Base-by-base conservation (phyloP, 306 rosid species). In the Morella rubra region DNA sequence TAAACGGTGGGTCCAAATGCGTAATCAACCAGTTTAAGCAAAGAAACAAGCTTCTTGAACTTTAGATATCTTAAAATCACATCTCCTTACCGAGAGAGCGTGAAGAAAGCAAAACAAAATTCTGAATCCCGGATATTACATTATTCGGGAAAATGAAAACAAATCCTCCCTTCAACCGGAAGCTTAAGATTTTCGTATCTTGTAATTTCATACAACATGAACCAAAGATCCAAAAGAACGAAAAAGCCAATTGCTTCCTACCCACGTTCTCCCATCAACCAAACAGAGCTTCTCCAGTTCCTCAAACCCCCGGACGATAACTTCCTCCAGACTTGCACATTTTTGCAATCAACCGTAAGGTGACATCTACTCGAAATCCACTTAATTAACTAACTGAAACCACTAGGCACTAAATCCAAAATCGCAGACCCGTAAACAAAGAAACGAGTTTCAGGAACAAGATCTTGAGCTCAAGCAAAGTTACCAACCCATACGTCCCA, bases 401-500 rank as follows among this genome's bases (percentile, higher is more conserved):
- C 60, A 52, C 67, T n/a, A n/a, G n/a, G n/a, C n/a, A n/a, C n/a
- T 13, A 79, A 79, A 67, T 78, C 16, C 56, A 73, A 24, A 60
- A 44, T 41, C 54, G 58, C n/a, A 37, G 44, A 45, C 73, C 67
- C 72, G 7, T 59, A 24, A 42, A 72, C 52, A 71, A 69, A 73
- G 32, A 69, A 68, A 37, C 56, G 55, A 77, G n/a, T 47, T 44
- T 44, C 53, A 11, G 46, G n/a, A 12, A 42, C 71, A 76, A 79
- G 77, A 44, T 84, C 69, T 76, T 55, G 62, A 76, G 49, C 72
- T 74, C 71, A 81, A 55, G 24, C 66, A 32, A 62, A 50, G 18
- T 41, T 18, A 65, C 3, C 61, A 72, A 32, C 52, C 46, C 77
- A 15, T 9, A 51, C 27, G 76, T 55, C 78, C 24, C 20, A 73